Evolutionary conservation across 2,329 filamentous ascomycete species (phyloP).

Genomic region (Phyllosticta ampelicida): DNA sequence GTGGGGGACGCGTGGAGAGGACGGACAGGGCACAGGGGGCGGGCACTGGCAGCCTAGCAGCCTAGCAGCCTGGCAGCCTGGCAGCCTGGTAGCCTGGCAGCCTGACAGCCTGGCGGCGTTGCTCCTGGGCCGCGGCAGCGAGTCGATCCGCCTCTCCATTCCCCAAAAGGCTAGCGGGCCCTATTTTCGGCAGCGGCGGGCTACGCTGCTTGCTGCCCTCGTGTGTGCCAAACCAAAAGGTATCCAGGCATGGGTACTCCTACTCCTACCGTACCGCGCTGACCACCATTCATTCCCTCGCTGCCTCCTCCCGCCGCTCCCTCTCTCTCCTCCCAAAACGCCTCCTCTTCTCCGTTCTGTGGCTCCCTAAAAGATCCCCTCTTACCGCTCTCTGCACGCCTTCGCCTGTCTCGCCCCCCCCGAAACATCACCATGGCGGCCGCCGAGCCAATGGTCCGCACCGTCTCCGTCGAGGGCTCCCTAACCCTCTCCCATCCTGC

Average conservation of each 20-base stretch:
- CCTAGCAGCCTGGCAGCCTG: no score
- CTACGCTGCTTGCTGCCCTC: not conserved
- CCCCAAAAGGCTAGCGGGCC: not conserved
- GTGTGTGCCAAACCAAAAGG: not conserved
- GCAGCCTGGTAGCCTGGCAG: no score
- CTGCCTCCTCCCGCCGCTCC: not conserved
- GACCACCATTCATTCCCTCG: slow-evolving; percentile 1
- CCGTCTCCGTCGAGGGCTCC: slow-evolving; percentile 11
- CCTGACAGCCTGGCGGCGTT: no score
- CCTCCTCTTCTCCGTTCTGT: slow-evolving; percentile 1
- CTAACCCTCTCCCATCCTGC: slow-evolving; percentile 43
- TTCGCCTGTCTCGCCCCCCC: not conserved
- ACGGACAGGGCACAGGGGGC: not conserved
- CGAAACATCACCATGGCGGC: slow-evolving; percentile 10
- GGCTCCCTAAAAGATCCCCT: slow-evolving; percentile 1
- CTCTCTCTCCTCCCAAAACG: not conserved
- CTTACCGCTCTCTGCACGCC: not conserved
- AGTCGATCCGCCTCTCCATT: not conserved
- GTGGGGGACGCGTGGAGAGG: not conserved
- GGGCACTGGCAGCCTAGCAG: no score
- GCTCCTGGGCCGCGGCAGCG: not conserved
- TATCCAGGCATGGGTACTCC: no score
- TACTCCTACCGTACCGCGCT: not conserved
- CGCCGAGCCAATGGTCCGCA: slow-evolving; percentile 11
- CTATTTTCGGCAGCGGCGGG: not conserved